A percentile compares a stretch with the other conserved stretches of the same genome.
These are phyloP conservation scores for Castanea mollissima DNA, from an alignment of 306 rosid genomes.

Conservation along the genomic window DNA sequence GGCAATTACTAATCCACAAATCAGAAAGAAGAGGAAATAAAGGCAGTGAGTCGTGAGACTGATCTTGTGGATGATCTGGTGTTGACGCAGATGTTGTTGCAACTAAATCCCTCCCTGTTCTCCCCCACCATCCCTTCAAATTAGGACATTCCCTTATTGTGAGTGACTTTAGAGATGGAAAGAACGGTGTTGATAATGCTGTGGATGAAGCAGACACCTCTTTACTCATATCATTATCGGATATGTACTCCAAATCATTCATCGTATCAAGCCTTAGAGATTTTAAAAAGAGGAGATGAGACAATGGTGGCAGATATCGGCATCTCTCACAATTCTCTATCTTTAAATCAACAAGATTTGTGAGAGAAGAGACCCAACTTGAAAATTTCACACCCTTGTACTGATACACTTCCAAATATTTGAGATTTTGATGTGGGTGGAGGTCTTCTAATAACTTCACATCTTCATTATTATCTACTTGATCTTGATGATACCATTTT, in stretches of 20 bases:
- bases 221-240: neutral
- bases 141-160: too few species aligned
- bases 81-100: too few species aligned
- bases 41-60: neutral
- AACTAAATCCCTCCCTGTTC: too few species aligned
- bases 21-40: neutral
- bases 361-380: neutral
- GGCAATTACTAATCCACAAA: neutral
- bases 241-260: neutral
- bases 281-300: neutral
- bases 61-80: too few species aligned
- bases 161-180: too few species aligned
- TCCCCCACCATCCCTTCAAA: too few species aligned
- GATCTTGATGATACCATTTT: neutral
- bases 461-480: too few species aligned
- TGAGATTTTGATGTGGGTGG: neutral
- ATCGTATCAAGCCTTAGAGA: accelerated
- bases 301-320: neutral
- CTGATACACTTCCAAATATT: neutral
- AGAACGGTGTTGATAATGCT: too few species aligned
- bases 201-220: too few species aligned
- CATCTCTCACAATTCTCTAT: neutral
- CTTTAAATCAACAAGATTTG: neutral
- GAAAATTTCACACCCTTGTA: neutral
- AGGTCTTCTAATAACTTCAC: neutral